These are phyloP conservation scores for Davidsoniella australis DNA, from an alignment of 2,329 filamentous ascomycete species.

Conservation along the genomic window DNA sequence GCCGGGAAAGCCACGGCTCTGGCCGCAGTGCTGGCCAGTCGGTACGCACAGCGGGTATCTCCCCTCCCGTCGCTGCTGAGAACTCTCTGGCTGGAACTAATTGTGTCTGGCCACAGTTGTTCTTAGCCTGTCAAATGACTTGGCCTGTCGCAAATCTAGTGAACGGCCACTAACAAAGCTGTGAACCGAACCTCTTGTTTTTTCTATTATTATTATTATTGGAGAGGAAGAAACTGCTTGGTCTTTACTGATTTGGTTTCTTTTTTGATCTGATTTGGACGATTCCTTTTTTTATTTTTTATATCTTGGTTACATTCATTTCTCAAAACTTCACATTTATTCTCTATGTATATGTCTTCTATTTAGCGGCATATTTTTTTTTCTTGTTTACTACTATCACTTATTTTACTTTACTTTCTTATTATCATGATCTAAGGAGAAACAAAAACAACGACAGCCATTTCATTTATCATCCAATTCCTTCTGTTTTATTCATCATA, in stretches of 20 bases:
- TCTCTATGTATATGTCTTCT: no score
- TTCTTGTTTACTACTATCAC: no score
- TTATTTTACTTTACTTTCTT: no score
- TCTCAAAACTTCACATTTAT: no score
- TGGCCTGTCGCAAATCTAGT: not conserved
- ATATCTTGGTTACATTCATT: no score
- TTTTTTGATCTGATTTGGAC: not conserved
- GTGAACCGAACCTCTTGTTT: not conserved
- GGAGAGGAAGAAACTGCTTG: constrained; percentile 4
- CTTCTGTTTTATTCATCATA: no score
- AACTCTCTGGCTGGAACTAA: constrained; percentile 90
- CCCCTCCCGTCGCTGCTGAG: constrained; percentile 76
- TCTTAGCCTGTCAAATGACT: not conserved
- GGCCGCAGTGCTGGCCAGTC: constrained; percentile 39
- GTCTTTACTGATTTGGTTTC: not conserved
- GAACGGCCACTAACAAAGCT: not conserved
- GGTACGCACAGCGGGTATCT: constrained; percentile 51
- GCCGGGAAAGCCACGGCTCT: constrained; percentile 46
- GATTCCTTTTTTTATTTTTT: no score
- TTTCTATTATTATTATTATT: not conserved
- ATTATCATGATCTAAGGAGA: no score
- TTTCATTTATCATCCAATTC: no score
- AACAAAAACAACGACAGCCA: constrained; percentile 1
- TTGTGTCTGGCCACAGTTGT: constrained; percentile 1
- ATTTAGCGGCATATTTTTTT: no score